Evolutionary conservation across 2,329 filamentous ascomycete genomes (phyloP), one percentile per base, ranked within the genome.

Genomic region (Ophioceras dolichostomum): DNA sequence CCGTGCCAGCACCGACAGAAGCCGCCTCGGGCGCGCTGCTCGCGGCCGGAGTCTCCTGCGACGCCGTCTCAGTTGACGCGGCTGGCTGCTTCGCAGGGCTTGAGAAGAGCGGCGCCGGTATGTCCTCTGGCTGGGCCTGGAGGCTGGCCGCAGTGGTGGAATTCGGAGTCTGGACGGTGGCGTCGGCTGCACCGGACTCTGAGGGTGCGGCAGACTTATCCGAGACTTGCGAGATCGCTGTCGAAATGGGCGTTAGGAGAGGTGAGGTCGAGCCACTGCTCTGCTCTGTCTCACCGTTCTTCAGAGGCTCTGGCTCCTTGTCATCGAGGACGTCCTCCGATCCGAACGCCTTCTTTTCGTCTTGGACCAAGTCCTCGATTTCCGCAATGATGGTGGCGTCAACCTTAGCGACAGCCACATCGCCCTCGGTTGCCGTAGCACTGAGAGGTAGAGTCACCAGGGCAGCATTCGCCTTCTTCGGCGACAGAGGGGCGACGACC

Each of bases 101-200:
- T 5, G 50, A 49, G 32, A 80, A 81, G 5, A 82, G 58, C 16
- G 79, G 77, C 2, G 76, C 70, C 4, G 79, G 77, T 34, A 70
- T 75, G 45, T 81, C 77, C 42, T 78, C 74, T 12, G 72, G 59
- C 10, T 45, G 47, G 19, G 46, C 39, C 12, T 32, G n/a, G 8
- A 37, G 28, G 8, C 22, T 12, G 22, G 8, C 22, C 7, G 7
- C 22, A 12, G 22, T 26, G 12, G 22, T 26, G 22, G 22, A 12
- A 26, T 26, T 26, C 12, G 22, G 7, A 26, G n/a, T n/a, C n/a
- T n/a, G n/a, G n/a, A n/a, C n/a, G n/a, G n/a, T n/a, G n/a, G n/a
- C n/a, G n/a, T n/a, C n/a, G n/a, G n/a, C n/a, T n/a, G n/a, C n/a
- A n/a, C n/a, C n/a, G n/a, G n/a, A n/a, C n/a, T n/a, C n/a, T n/a